Evolutionary conservation across 345 rosid species (phyloP), one percentile per base, ranked within the genome.

Genomic region (Microthlaspi erraticum): DNA sequence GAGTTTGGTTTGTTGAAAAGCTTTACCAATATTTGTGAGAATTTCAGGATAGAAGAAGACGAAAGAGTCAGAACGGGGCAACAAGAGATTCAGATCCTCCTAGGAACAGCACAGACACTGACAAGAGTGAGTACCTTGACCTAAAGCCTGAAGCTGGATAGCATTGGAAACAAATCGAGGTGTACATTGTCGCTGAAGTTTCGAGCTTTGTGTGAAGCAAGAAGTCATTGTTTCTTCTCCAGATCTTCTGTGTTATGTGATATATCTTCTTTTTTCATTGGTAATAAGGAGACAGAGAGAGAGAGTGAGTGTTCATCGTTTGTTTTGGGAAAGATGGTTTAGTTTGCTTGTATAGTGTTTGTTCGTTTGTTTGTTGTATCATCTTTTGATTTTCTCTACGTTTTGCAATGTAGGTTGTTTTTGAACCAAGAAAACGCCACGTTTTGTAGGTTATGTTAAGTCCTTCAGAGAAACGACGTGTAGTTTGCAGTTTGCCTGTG

Each of bases 21-120:
- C 46, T 49, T 38, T 50, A 68, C 34, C 7, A 20, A 62, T 17
- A 66, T 17, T 33, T 59, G n/a, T 49, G 61, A 11, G 10, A 16
- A 31, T 53, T 10, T 63, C 71, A 68, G 79, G 79, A 75, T 61
- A 68, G 79, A 43, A 54, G 81, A 73, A 78, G 64, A 73, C 60
- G 77, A 10, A 56, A 60, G 72, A 68, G 64, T 48, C 68, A 44
- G 44, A 71, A 64, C 3, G 69, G 77, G 77, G 13, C 51, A 41
- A 32, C 64, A 54, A 72, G 17, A 53, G 69, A 75, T 13, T 52
- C 69, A 36, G 74, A 75, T 36, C 74, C 78, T 68, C 78, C 78
- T n/a, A 68, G 78, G 74, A 75, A 75, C 74, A 75, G 78, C 51
- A 75, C 70, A 36, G 79, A 75, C 60, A 69, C 70, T 36, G 75